phyloP scores from a whole-genome alignment of 805 yeast genomes.

The Saccharomycopsis guyanensis region DNA sequence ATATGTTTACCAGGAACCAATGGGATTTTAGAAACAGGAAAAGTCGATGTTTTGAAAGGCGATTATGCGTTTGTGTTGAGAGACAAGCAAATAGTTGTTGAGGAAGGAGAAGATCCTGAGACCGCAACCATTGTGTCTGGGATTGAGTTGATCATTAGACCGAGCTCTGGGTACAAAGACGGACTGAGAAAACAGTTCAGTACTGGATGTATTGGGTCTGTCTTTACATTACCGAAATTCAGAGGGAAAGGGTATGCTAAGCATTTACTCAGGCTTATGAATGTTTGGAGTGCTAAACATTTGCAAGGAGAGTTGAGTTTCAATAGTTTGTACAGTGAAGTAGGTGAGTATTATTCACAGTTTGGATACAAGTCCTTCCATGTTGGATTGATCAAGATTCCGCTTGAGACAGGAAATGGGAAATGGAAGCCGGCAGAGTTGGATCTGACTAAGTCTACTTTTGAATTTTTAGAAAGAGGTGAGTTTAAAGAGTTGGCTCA shows the following conservation, averaged over 20 bases:
- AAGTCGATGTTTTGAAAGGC: neutral
- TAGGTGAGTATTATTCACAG: constrained; percentile 56
- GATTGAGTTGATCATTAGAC: constrained; percentile 35
- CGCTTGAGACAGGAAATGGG: constrained; percentile 14
- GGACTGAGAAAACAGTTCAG: constrained; percentile 27
- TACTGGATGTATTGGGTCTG: constrained; percentile 49
- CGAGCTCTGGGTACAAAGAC: constrained; percentile 26
- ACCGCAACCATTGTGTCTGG: constrained; percentile 33
- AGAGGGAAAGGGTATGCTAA: constrained; percentile 53
- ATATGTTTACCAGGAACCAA: constrained; percentile 5
- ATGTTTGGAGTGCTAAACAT: constrained; percentile 12
- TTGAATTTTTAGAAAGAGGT: constrained; percentile 27
- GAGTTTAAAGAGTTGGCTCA: constrained; percentile 28
- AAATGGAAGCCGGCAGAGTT: neutral
- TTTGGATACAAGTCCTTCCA: constrained; percentile 50
- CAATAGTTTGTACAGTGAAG: constrained; percentile 59
- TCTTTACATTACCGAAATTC: constrained; percentile 40
- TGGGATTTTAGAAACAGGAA: neutral
- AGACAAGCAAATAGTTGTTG: constrained; percentile 23
- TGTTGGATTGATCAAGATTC: constrained; percentile 31
- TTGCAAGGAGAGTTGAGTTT: constrained; percentile 30
- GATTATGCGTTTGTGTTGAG: constrained; percentile 27
- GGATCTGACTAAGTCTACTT: constrained; percentile 11
- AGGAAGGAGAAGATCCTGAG: constrained; percentile 23
- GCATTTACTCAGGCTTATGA: constrained; percentile 32